A percentile compares a stretch with the other conserved stretches of the same genome.
Conservation (phyloP, 2,329 filamentous ascomycete genomes). For the Trichoderma sp. region DNA sequence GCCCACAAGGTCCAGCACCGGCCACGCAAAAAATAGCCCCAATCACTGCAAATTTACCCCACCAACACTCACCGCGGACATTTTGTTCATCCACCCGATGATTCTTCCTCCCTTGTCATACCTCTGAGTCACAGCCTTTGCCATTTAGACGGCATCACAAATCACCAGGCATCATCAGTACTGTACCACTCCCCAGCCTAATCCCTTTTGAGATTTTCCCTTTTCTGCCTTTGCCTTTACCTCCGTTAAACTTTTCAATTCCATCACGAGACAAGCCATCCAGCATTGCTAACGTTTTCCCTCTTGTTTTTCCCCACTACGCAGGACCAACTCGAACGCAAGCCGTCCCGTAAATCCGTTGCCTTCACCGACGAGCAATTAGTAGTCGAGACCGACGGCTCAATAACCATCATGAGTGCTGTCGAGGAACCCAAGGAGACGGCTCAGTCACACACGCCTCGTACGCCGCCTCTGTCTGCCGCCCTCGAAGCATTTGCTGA, state of each 20-base stretch:
- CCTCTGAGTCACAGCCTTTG: conserved; percentile 15
- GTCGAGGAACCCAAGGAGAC: conserved; percentile 76
- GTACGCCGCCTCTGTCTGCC: conserved; percentile 62
- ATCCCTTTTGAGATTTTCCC: conserved; percentile 1
- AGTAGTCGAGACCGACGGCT: conserved; percentile 87
- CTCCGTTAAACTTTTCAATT: neutral
- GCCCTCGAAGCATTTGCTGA: conserved; percentile 59
- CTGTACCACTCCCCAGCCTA: conserved; percentile 1
- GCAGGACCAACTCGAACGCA: conserved; percentile 52
- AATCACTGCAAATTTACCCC: conserved; percentile 22
- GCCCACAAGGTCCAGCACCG: conserved; percentile 8
- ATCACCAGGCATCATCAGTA: conserved; percentile 17
- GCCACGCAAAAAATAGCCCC: conserved; percentile 11
- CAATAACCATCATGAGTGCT: conserved; percentile 74
- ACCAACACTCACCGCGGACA: neutral
- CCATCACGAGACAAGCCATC: neutral
- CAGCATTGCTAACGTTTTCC: conserved; percentile 25
- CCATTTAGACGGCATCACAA: conserved; percentile 17
- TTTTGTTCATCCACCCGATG: conserved; percentile 14
- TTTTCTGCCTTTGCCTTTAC: neutral
- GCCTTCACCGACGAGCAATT: conserved; percentile 86
- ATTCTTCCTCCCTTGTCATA: conserved; percentile 12
- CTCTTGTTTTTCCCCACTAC: conserved; percentile 27
- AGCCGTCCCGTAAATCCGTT: conserved; percentile 82
- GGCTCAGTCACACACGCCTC: conserved; percentile 74